phyloP scores from a whole-genome alignment of 2,329 filamentous ascomycete species.

The Colletotrichum orbiculare region DNA sequence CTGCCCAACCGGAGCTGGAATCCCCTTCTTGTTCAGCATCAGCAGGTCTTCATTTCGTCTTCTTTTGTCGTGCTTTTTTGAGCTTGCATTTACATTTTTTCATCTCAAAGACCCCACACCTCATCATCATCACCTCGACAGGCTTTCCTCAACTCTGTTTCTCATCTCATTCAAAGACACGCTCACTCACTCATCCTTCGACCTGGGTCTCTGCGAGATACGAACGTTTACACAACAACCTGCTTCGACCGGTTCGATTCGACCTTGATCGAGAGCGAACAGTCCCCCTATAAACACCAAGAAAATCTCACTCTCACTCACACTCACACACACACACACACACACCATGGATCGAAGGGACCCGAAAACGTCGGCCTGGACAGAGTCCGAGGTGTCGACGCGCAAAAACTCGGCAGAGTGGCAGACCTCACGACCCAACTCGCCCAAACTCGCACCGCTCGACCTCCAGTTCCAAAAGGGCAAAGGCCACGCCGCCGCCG shows the following conservation, averaged over 20 bases:
- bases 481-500: background rate
- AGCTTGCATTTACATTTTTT: constrained; percentile 11
- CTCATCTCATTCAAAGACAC: constrained; percentile 2
- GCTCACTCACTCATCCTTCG: constrained; percentile 24
- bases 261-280: constrained; percentile 13
- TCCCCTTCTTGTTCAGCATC: constrained; percentile 29
- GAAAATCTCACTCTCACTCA: background rate
- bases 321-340: constrained; percentile 6
- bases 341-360: constrained; percentile 29
- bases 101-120: background rate
- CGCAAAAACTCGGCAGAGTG: constrained; percentile 35
- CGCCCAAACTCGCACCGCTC: constrained; percentile 31
- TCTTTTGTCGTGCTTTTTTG: constrained; percentile 4
- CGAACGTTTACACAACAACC: constrained; percentile 12
- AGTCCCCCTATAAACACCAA: background rate
- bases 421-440: constrained; percentile 34
- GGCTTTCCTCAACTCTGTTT: background rate
- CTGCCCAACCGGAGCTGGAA: constrained; percentile 29
- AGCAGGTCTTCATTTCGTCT: constrained; percentile 12
- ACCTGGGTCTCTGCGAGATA: constrained; percentile 34
- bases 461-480: constrained; percentile 31
- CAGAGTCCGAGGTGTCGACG: constrained; percentile 33
- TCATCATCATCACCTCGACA: constrained; percentile 1
- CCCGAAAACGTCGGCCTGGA: constrained; percentile 30
- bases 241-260: constrained; percentile 19